A percentile compares a stretch with the other conserved stretches of the same genome.
Evolutionary conservation across 169 alveolate species (phyloP).

Genomic region (Plasmodium sp.): DNA sequence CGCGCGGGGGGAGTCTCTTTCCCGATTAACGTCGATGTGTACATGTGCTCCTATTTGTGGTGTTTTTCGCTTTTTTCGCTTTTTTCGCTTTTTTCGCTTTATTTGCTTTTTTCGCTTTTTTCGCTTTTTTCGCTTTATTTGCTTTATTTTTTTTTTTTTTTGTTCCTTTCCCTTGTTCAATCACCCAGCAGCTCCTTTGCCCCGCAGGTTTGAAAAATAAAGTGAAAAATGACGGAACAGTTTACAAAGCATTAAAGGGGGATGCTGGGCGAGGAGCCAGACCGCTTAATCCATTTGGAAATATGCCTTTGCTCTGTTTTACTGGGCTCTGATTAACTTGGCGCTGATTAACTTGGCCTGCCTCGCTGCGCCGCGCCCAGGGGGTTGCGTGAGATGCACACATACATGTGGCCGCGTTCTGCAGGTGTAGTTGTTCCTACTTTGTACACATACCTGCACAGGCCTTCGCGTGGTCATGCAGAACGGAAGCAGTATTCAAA

Average conservation of each 20-base stretch:
- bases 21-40: not conserved
- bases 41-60: not conserved
- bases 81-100: not conserved
- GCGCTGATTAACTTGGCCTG: not conserved
- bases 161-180: not conserved
- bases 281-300: not conserved
- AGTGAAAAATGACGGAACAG: not conserved
- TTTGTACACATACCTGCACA: not conserved
- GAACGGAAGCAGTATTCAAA: not conserved
- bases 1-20: not conserved
- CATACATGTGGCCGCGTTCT: not conserved
- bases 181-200: not conserved
- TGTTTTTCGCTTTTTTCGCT: not conserved
- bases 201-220: not conserved
- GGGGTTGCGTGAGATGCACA: conserved; percentile 27
- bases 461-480: not conserved
- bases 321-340: not conserved
- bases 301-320: not conserved
- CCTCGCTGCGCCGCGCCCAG: not conserved
- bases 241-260: not conserved
- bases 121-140: not conserved
- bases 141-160: not conserved
- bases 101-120: not conserved
- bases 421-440: not conserved
- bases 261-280: not conserved